A percentile compares a stretch with the other conserved stretches of the same genome.
Conservation (phyloP, 2,329 filamentous ascomycete species). For the Ambrosiella xylebori region DNA sequence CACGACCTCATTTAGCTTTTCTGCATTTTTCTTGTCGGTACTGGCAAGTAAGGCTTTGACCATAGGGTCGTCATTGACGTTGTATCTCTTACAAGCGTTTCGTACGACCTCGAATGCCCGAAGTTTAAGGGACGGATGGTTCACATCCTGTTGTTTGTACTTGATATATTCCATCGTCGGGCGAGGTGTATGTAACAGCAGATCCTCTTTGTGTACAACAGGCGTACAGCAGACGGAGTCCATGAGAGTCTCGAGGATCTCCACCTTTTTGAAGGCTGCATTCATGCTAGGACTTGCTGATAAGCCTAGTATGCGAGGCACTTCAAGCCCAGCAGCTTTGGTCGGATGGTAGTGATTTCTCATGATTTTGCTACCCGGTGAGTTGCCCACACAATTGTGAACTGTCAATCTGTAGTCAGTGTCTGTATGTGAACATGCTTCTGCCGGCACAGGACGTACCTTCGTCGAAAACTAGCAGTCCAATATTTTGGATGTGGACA, state of each 20-base stretch:
- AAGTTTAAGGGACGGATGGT: too few species aligned
- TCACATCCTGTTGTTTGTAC: neutral
- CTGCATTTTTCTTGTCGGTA: too few species aligned
- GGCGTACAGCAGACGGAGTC: slow-evolving; percentile 55
- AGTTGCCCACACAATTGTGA: slow-evolving; percentile 52
- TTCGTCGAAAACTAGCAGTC: slow-evolving; percentile 70
- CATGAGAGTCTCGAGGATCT: slow-evolving; percentile 49
- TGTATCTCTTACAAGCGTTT: slow-evolving; percentile 13
- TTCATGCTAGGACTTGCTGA: slow-evolving; percentile 63
- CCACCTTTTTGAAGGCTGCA: slow-evolving; percentile 36
- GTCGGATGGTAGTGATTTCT: slow-evolving; percentile 45
- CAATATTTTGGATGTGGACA: slow-evolving; percentile 42
- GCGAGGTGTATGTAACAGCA: slow-evolving; percentile 50
- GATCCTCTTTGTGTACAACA: slow-evolving; percentile 47
- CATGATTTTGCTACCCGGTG: slow-evolving; percentile 57
- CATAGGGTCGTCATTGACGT: slow-evolving; percentile 44
- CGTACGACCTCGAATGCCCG: neutral
- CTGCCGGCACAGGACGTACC: slow-evolving; percentile 28
- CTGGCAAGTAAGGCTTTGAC: slow-evolving; percentile 18
- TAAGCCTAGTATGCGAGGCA: slow-evolving; percentile 58
- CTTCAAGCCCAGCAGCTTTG: slow-evolving; percentile 20
- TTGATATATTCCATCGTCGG: slow-evolving; percentile 26
- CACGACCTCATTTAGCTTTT: too few species aligned
- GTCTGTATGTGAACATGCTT: neutral
- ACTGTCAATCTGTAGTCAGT: slow-evolving; percentile 28